Base-by-base conservation (phyloP, 345 rosid genomes). In the Salix koriyanagi region DNA sequence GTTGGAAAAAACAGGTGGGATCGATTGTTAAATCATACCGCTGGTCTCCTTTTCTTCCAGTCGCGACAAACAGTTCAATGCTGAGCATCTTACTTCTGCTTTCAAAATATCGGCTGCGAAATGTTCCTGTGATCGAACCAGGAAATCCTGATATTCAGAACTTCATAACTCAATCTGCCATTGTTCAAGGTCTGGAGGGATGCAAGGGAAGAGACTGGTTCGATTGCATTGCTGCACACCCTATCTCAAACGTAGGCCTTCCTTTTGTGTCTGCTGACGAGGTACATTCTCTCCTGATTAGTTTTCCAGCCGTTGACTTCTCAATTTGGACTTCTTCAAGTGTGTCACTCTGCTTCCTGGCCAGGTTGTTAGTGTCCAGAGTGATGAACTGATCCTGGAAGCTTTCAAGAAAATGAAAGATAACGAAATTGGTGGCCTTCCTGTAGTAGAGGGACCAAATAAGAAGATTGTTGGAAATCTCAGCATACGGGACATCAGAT, bases 181-280 rank as follows among this genome's bases (percentile, higher is more conserved):
- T 92, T 70, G 84, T 95, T 81, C 89, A 85, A 28, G 98, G 95
- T 67, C 94, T 91, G 19, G 90, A 94, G 79, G 87, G 89, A 16
- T 92, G 97, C 82, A 86, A 77, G 77, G 97, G 98, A 13, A 90
- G 97, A 86, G 97, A 91, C 82, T 95, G 97, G 97, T 95, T 95
- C 48, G 97, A 95, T 79, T 82, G 84, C 74, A 90, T 92, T 37
- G 81, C 97, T 0, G 75, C 89, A 62, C 80, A 72, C 15, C 85
- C 90, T n/a, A 89, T 95, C 62, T 81, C 91, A 41, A 93, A 92
- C 84, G 81, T 91, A 5, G 99, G 99, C 72, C 92, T 95, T 65
- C 99, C 97, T 65, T 90, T 95, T 75, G 89, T 91, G 91, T 87
- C 92, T 28, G 30, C 90, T 1, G 72, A 83, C n/a, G 82, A 90